Evolutionary conservation across 306 rosid genomes (phyloP).

Genomic region (Luffa acutangula): DNA sequence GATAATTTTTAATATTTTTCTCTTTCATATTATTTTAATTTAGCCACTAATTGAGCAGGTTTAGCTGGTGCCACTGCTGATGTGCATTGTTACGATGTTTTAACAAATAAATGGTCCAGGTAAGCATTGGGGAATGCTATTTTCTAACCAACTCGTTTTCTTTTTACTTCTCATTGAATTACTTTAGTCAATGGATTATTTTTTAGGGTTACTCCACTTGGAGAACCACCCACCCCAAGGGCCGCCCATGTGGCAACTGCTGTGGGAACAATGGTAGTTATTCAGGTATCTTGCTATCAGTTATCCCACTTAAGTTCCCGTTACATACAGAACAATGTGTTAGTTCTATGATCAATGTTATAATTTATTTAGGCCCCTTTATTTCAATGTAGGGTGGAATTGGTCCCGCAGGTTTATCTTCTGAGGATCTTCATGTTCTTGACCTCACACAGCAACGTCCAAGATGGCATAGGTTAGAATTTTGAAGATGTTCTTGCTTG

Average conservation of each 20-base stretch:
- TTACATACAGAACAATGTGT: background rate
- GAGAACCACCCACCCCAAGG: conserved; percentile 98
- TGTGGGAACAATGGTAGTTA: conserved; percentile 98
- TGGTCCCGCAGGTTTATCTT: conserved; percentile 97
- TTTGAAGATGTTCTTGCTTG: conserved; percentile 10
- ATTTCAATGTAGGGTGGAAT: conserved; percentile 76
- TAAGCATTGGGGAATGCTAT: conserved; percentile 20
- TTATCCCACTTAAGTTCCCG: conserved; percentile 4
- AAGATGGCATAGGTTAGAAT: conserved; percentile 90
- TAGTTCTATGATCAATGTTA: conserved; percentile 1
- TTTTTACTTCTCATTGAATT: conserved; percentile 15
- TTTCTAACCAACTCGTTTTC: background rate
- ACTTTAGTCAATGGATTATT: conserved; percentile 9
- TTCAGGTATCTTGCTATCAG: conserved; percentile 54
- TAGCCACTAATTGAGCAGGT: conserved; percentile 47
- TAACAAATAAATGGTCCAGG: conserved; percentile 97
- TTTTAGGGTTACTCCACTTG: conserved; percentile 84
- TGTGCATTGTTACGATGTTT: conserved; percentile 89
- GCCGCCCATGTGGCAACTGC: conserved; percentile 99
- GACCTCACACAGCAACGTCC: conserved; percentile 98
- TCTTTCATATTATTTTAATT: background rate
- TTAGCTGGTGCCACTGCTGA: conserved; percentile 99
- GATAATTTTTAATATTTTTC: conserved; percentile 11
- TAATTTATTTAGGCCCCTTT: conserved; percentile 20
- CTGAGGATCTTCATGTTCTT: conserved; percentile 98